A percentile compares a stretch with the other conserved stretches of the same genome.
These are phyloP conservation scores for Selaginella tamariscina DNA, from an alignment of 75 land plant genomes.

Conservation along the genomic window DNA sequence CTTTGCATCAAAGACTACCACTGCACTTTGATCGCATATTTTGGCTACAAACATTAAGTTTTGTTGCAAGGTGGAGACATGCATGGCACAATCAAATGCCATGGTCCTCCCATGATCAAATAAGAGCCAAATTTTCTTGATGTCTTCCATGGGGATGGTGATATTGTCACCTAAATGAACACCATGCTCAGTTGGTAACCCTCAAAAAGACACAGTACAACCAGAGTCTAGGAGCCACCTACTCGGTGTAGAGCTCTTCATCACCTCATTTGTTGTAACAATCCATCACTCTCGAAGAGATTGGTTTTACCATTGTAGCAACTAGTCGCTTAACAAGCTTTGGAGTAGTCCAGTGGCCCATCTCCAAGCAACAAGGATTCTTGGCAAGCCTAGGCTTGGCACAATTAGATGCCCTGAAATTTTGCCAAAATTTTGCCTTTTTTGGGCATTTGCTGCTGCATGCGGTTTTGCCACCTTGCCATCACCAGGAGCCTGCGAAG, in stretches of 20 bases:
- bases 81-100: background rate
- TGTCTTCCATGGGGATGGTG: background rate
- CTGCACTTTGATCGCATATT: background rate
- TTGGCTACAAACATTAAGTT: background rate
- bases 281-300: background rate
- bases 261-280: background rate
- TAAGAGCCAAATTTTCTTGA: background rate
- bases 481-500: background rate
- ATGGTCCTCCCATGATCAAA: background rate
- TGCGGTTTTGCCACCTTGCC: background rate
- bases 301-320: background rate
- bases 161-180: background rate
- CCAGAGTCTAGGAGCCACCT: background rate
- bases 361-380: background rate
- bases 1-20: background rate
- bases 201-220: background rate
- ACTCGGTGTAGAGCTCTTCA: background rate
- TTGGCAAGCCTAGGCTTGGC: background rate
- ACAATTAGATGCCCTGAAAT: background rate
- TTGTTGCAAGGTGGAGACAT: background rate
- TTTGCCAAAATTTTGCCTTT: background rate
- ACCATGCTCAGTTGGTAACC: background rate
- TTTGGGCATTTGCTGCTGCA: background rate
- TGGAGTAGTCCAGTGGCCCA: background rate
- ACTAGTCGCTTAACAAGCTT: background rate